These are phyloP conservation scores for Avicennia marina DNA, from an alignment of 257 asterid species.

Conservation along the genomic window DNA sequence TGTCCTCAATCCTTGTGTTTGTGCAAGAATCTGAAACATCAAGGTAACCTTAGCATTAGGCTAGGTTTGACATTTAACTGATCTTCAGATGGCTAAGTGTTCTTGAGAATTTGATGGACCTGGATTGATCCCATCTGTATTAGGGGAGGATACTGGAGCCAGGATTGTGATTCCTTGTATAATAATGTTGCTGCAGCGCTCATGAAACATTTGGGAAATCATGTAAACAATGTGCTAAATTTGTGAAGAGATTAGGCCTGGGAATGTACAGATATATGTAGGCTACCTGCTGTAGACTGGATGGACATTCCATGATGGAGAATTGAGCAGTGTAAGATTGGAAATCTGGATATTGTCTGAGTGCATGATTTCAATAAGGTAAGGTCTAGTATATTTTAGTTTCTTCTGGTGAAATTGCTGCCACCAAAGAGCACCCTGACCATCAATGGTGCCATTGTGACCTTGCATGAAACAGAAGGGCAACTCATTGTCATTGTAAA, in stretches of 20 bases:
- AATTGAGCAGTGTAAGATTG: conserved; percentile 57
- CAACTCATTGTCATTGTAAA: not conserved
- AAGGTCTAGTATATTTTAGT: conserved; percentile 76
- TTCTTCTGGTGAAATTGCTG: conserved; percentile 70
- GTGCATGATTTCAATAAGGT: conserved; percentile 78
- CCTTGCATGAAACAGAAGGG: conserved; percentile 29
- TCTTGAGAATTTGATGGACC: conserved; percentile 26
- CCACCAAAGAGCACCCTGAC: conserved; percentile 87
- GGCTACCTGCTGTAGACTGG: conserved; percentile 84
- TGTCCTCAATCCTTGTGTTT: conserved; percentile 70
- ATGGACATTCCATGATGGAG: conserved; percentile 90
- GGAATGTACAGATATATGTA: too few species aligned
- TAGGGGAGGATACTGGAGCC: conserved; percentile 89
- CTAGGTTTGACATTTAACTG: not conserved
- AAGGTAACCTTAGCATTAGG: not conserved
- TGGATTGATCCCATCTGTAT: conserved; percentile 90
- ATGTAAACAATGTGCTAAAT: not conserved
- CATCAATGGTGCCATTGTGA: conserved; percentile 81
- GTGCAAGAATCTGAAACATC: conserved; percentile 76
- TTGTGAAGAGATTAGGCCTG: not conserved
- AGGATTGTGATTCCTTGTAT: conserved; percentile 74
- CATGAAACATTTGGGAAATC: not conserved
- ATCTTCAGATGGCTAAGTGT: too few species aligned
- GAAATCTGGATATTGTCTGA: conserved; percentile 73
- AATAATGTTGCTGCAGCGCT: conserved; percentile 60